A percentile compares a stretch with the other conserved stretches of the same genome.
phyloP scores from a whole-genome alignment of 2,329 filamentous ascomycete genomes.

The Botrytis tulipae region DNA sequence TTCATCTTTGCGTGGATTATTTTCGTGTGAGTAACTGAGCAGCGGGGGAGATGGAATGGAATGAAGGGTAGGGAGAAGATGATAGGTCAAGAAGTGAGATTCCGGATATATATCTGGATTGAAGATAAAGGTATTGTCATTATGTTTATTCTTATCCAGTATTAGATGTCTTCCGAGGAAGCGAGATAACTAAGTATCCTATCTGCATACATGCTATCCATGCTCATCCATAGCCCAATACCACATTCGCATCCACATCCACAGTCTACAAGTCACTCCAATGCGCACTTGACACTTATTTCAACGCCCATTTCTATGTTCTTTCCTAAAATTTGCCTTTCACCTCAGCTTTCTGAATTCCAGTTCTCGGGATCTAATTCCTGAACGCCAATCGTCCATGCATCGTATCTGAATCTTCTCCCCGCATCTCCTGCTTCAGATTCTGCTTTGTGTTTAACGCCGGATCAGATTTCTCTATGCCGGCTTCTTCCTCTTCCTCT shows the following conservation, averaged over 20 bases:
- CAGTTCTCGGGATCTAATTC: not conserved
- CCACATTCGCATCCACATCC: not conserved
- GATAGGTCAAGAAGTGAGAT: not conserved
- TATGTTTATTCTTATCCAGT: not conserved
- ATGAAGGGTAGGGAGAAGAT: not conserved
- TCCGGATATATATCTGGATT: not conserved
- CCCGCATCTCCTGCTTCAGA: not conserved
- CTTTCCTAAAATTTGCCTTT: not conserved
- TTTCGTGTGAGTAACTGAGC: not conserved
- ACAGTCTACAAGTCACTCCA: not conserved
- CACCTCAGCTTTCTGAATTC: accelerated
- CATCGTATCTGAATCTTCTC: not conserved
- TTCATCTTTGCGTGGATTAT: not conserved
- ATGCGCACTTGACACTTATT: not conserved
- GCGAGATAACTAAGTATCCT: not conserved
- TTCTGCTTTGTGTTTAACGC: not conserved
- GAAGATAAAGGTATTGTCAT: not conserved
- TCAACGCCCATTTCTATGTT: not conserved
- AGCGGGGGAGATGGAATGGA: too few relatives aligned
- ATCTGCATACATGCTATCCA: not conserved
- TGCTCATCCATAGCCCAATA: not conserved
- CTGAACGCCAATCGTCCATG: not conserved
- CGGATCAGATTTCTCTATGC: not conserved
- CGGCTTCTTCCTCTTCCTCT: not conserved
- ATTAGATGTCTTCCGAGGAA: not conserved